phyloP scores from a whole-genome alignment of 2,329 filamentous ascomycete genomes.

The Rhynchosporium graminicola region DNA sequence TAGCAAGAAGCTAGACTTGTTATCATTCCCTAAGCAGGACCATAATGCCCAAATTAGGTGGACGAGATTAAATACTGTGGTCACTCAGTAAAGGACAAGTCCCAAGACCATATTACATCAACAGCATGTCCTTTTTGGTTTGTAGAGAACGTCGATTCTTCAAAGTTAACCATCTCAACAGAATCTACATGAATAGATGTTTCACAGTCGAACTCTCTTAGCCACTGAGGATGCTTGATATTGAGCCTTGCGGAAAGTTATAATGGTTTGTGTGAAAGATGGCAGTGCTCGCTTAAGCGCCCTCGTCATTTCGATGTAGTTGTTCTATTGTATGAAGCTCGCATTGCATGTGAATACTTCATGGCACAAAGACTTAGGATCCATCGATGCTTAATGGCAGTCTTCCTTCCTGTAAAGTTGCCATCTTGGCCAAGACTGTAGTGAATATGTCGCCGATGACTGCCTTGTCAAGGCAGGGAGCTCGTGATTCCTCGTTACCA shows the following conservation, averaged over 20 bases:
- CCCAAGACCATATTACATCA: conserved; percentile 1
- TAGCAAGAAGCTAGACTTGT: background rate
- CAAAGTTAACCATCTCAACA: too few relatives aligned
- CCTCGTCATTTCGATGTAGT: too few relatives aligned
- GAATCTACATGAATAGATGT: background rate
- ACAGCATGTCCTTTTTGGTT: background rate
- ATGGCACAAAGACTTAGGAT: background rate
- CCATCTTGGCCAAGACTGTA: too few relatives aligned
- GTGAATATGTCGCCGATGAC: too few relatives aligned
- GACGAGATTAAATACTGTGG: background rate
- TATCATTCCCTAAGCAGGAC: background rate
- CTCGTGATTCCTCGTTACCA: too few relatives aligned
- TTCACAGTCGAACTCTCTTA: background rate
- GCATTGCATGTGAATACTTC: background rate
- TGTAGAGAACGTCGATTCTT: background rate
- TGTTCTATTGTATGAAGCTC: background rate
- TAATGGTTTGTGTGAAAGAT: background rate
- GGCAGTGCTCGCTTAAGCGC: background rate
- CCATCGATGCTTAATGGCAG: too few relatives aligned
- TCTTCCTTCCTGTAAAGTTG: too few relatives aligned
- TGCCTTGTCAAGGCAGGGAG: too few relatives aligned
- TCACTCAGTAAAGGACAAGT: background rate
- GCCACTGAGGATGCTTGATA: background rate
- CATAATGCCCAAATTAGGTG: background rate
- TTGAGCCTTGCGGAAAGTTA: background rate